These are phyloP conservation scores for Ophiostoma triangulosporum DNA, from an alignment of 2,329 filamentous ascomycete genomes.

Conservation along the genomic window DNA sequence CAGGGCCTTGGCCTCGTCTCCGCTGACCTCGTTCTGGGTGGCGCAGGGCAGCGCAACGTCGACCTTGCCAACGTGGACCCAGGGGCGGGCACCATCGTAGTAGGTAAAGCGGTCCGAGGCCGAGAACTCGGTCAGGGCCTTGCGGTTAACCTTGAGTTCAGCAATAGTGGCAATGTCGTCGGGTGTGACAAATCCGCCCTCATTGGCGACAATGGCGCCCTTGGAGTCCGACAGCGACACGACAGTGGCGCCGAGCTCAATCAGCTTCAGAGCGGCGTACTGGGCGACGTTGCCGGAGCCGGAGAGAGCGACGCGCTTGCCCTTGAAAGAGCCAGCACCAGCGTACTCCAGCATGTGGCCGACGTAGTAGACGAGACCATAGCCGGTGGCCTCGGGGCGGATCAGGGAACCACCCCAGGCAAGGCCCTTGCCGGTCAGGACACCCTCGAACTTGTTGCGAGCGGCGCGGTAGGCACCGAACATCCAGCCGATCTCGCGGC, in stretches of 20 bases:
- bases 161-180: constrained; percentile 71
- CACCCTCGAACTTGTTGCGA: constrained; percentile 86
- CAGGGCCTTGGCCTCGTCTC: constrained; percentile 76
- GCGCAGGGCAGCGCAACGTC: constrained; percentile 87
- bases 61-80: constrained; percentile 78
- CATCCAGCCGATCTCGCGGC: constrained; percentile 85
- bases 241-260: constrained; percentile 88
- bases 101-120: constrained; percentile 64
- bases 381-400: constrained; percentile 88
- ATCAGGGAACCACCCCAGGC: constrained; percentile 90
- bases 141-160: constrained; percentile 72
- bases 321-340: constrained; percentile 70
- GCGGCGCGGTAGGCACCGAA: constrained; percentile 88
- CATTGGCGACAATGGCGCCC: constrained; percentile 66
- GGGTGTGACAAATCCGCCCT: constrained; percentile 54
- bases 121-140: constrained; percentile 61
- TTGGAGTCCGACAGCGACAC: constrained; percentile 89
- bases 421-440: constrained; percentile 89
- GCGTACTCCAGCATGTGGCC: constrained; percentile 90
- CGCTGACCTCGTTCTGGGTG: constrained; percentile 94
- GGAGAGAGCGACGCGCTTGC: constrained; percentile 90
- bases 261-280: constrained; percentile 90
- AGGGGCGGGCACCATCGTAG: constrained; percentile 75
- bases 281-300: constrained; percentile 97
- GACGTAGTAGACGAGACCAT: constrained; percentile 93